These are phyloP conservation scores for Solanum corneliomulleri DNA, from an alignment of 257 asterid genomes.

Conservation along the genomic window DNA sequence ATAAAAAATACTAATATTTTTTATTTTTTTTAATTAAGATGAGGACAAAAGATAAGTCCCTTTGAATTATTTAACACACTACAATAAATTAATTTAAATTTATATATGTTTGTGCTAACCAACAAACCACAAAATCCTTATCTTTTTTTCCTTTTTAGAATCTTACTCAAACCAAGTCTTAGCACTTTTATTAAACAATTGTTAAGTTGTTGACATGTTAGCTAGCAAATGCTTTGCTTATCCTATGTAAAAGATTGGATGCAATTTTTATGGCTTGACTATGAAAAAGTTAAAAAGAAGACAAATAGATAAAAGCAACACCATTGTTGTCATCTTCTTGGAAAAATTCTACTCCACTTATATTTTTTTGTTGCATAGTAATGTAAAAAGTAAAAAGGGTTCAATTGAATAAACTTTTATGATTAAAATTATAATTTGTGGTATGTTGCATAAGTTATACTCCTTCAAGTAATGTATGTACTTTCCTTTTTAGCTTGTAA, in stretches of 20 bases:
- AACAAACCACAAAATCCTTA: background rate
- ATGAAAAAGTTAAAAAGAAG: background rate
- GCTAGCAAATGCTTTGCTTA: background rate
- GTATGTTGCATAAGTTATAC: background rate
- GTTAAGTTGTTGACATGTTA: background rate
- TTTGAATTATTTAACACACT: background rate
- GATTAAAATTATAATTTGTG: background rate
- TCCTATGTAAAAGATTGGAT: background rate
- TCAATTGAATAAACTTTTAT: background rate
- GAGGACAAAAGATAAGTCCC: slow-evolving; percentile 6
- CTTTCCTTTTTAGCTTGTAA: background rate
- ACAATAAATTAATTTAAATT: background rate
- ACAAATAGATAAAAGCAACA: background rate
- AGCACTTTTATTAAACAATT: background rate
- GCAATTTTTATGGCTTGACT: background rate
- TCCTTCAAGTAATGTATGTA: background rate
- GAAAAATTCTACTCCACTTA: background rate
- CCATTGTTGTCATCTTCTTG: background rate
- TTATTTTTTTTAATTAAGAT: background rate
- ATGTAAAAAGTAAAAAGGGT: background rate
- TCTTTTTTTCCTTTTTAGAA: background rate
- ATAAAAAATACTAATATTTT: background rate
- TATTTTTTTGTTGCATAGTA: background rate
- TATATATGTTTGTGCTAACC: background rate
- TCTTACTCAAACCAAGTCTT: background rate